These are phyloP conservation scores for Penicillium concentricum DNA, from an alignment of 2,329 filamentous ascomycete genomes.

Conservation along the genomic window DNA sequence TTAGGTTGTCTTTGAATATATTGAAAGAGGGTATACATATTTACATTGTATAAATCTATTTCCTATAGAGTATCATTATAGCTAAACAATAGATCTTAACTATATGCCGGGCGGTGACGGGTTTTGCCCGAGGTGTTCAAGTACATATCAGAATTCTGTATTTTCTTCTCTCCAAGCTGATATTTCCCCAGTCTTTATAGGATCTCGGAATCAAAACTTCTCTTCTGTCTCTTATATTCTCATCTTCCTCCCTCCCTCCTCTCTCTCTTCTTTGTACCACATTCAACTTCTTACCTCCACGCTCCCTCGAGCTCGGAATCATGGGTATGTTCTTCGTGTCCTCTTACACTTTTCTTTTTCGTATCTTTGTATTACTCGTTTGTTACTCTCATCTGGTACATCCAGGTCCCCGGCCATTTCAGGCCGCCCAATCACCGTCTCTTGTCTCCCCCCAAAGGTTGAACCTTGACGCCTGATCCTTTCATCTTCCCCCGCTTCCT, in stretches of 20 bases:
- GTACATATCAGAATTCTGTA: constrained; percentile 2
- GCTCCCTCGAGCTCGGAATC: constrained; percentile 10
- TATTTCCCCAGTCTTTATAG: not conserved
- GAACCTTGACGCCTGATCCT: constrained; percentile 25
- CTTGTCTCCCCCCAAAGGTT: constrained; percentile 10
- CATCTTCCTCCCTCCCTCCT: not conserved
- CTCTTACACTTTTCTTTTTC: constrained; percentile 11
- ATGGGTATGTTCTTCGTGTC: constrained; percentile 23
- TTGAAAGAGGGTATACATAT: not conserved
- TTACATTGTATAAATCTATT: too few relatives aligned
- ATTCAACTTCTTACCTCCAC: constrained; percentile 10
- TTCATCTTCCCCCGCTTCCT: constrained; percentile 10
- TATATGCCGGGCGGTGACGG: constrained; percentile 4
- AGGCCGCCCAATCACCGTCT: constrained; percentile 20
- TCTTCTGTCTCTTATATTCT: not conserved
- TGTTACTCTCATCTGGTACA: constrained; percentile 21
- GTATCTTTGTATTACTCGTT: constrained; percentile 22
- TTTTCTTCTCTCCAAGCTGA: constrained; percentile 3
- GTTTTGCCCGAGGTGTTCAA: constrained; percentile 3
- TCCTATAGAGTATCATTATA: too few relatives aligned
- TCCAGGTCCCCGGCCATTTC: constrained; percentile 22
- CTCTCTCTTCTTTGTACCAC: constrained; percentile 7
- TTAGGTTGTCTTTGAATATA: not conserved
- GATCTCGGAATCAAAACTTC: not conserved
- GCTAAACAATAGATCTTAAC: not conserved